Percentiles rank a stretch among this genome's conserved stretches.
phyloP scores from a whole-genome alignment of 2,329 filamentous ascomycete genomes.

The Pseudocercospora fijiensis region DNA sequence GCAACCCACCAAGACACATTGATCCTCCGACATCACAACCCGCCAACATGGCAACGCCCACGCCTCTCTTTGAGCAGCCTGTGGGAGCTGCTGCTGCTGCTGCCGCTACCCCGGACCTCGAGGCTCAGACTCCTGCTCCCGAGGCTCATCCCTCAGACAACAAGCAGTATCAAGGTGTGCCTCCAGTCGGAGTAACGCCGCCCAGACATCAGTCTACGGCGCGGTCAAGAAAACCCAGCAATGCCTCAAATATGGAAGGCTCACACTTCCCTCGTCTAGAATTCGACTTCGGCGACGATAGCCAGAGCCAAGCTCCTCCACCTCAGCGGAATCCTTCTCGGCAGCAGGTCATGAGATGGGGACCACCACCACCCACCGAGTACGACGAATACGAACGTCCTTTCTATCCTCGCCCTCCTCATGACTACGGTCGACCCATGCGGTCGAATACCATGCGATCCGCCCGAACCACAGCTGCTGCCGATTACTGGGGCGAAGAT shows the following conservation, averaged over 20 bases:
- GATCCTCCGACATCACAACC: slow-evolving; percentile 7
- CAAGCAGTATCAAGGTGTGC: slow-evolving; percentile 5
- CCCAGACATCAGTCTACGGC: not conserved
- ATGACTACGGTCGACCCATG: slow-evolving; percentile 28
- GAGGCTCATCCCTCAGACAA: not conserved
- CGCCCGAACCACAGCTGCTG: slow-evolving; percentile 6
- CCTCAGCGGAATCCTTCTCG: slow-evolving; percentile 29
- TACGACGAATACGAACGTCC: slow-evolving; percentile 29
- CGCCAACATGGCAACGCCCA: slow-evolving; percentile 2
- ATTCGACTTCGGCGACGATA: slow-evolving; percentile 25
- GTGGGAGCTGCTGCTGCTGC: not conserved
- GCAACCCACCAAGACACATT: not conserved
- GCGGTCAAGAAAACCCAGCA: slow-evolving; percentile 15
- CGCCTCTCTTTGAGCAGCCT: slow-evolving; percentile 4
- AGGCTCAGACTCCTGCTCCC: slow-evolving; percentile 5
- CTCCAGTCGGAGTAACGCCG: slow-evolving; percentile 1
- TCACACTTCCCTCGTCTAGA: slow-evolving; percentile 22
- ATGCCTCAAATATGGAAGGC: slow-evolving; percentile 21
- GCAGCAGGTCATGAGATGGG: slow-evolving; percentile 30
- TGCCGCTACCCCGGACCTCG: not conserved
- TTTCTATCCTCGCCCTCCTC: slow-evolving; percentile 26
- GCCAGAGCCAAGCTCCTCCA: slow-evolving; percentile 13
- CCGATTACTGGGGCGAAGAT: slow-evolving; percentile 30
- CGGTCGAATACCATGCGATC: slow-evolving; percentile 15
- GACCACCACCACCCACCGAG: slow-evolving; percentile 26